Evolutionary conservation across 1,139 yeast species (phyloP), one percentile per base, ranked within the genome.

Genomic region (Debaryomyces psychrophilus): DNA sequence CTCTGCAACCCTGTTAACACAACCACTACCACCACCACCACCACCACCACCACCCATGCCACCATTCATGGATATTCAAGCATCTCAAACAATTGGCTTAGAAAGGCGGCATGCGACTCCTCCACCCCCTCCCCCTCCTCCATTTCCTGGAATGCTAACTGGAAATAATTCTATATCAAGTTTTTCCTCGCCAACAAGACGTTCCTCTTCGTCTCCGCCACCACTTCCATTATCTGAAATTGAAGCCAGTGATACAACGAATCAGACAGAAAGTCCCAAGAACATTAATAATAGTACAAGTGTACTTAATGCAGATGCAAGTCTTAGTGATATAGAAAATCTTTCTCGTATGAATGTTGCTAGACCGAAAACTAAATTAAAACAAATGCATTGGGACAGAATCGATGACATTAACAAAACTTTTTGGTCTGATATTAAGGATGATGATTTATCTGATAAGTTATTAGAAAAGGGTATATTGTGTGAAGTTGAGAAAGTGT

Each of bases 321-420:
- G 11, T 28, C 9, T 15, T 6, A 31, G 23, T n/a, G 25, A 18
- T 11, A 6, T 29, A 12, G 33, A 29, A n/a, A 9, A 15, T n/a
- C 2, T 20, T 11, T 8, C 20, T 15, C 11, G 4, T 8, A 14
- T 15, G 3, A 31, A 22, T 29, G n/a, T 15, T 4, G 40, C 20
- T 28, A 71, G 85, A 45, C 87, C 95, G 4, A 78, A 78, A 46
- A 70, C 79, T 14, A 85, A 83, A 53, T 73, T 93, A 57, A 93
- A 92, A 63, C 98, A 92, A 60, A 85, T 93, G 76, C 99, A 93
- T 62, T 93, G 98, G 98, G 96, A 92, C 55, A 87, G 82, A 60
- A 73, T 93, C 38, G 85, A 83, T 26, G 68, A 75, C 50, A 83
- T 89, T 38, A 80, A 83, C 37, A 78, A 83, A 37, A 92, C 98